Evolutionary conservation across 306 rosid species (phyloP).

Genomic region (Fragaria vesca): DNA sequence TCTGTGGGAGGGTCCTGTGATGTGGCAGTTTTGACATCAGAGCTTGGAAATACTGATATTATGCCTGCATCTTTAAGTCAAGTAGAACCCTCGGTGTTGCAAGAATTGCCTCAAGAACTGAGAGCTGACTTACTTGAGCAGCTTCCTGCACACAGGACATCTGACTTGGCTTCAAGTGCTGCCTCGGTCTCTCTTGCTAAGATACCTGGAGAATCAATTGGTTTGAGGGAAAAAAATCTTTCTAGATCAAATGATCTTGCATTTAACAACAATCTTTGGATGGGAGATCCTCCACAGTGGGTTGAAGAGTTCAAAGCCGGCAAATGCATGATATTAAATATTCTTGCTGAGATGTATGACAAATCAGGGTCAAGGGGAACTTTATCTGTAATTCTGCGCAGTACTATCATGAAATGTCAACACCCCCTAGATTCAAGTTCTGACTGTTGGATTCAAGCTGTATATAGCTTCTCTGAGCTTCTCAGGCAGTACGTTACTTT

Average conservation of each 20-base stretch:
- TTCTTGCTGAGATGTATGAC: conserved; percentile 53
- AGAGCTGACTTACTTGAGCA: conserved; percentile 60
- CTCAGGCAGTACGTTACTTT: conserved; percentile 69
- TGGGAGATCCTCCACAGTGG: conserved; percentile 82
- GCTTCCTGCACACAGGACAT: conserved; percentile 76
- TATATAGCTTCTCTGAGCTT: conserved; percentile 55
- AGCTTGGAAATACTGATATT: conserved; percentile 50
- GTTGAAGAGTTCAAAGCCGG: conserved; percentile 64
- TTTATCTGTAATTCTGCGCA: conserved; percentile 57
- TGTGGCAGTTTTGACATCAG: conserved; percentile 31
- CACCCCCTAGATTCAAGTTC: conserved; percentile 39
- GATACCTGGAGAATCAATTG: conserved; percentile 31
- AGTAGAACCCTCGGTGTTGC: conserved; percentile 70
- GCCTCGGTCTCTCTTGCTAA: conserved; percentile 24
- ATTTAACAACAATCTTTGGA: conserved; percentile 55
- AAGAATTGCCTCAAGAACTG: conserved; percentile 73
- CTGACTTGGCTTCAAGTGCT: conserved; percentile 41
- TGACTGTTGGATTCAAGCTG: conserved; percentile 50
- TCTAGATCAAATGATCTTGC: conserved; percentile 35
- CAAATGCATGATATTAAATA: conserved; percentile 52
- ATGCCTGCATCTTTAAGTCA: conserved; percentile 89
- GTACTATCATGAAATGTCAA: conserved; percentile 39
- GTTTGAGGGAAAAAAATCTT: conserved; percentile 25
- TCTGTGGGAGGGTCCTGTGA: conserved; percentile 35
- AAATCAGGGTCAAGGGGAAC: conserved; percentile 38